These are phyloP conservation scores for Pestalotiopsis sp. DNA, from an alignment of 2,329 filamentous ascomycete genomes.

Conservation along the genomic window DNA sequence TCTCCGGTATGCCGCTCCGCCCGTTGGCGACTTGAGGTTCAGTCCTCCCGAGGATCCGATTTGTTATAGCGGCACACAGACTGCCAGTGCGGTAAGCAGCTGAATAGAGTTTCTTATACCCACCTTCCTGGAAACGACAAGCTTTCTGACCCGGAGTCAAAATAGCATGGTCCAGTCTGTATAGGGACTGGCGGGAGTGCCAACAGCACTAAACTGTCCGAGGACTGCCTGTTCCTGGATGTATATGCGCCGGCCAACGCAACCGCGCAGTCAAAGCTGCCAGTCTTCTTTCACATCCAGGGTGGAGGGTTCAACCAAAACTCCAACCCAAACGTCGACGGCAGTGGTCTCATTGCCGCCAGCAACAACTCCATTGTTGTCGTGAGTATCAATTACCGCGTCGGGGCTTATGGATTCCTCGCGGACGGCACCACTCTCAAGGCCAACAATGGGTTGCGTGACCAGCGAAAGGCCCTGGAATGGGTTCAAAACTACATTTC, in stretches of 20 bases:
- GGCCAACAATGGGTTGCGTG: slow-evolving; percentile 70
- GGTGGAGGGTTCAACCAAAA: slow-evolving; percentile 63
- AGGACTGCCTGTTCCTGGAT: slow-evolving; percentile 73
- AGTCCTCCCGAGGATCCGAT: slow-evolving; percentile 66
- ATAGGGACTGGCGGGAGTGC: slow-evolving; percentile 23
- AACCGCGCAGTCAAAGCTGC: slow-evolving; percentile 53
- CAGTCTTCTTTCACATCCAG: slow-evolving; percentile 63
- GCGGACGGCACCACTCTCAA: slow-evolving; percentile 58
- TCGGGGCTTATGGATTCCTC: slow-evolving; percentile 75
- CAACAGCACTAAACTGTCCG: slow-evolving; percentile 31
- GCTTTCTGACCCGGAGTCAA: neutral
- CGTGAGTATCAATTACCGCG: slow-evolving; percentile 76
- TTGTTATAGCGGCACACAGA: slow-evolving; percentile 43
- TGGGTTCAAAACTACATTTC: slow-evolving; percentile 71
- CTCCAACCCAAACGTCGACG: slow-evolving; percentile 57
- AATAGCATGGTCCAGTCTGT: slow-evolving; percentile 29
- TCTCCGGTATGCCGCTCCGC: slow-evolving; percentile 73
- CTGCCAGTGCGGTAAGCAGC: slow-evolving; percentile 54
- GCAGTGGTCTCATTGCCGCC: slow-evolving; percentile 60
- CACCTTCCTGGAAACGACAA: too few relatives aligned
- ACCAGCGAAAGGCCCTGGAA: slow-evolving; percentile 69
- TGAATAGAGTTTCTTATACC: neutral
- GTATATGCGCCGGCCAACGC: slow-evolving; percentile 62
- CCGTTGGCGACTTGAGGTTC: slow-evolving; percentile 68
- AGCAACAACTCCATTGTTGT: slow-evolving; percentile 65